phyloP scores from a whole-genome alignment of 148 eudicot species.

The Tetragonia tetragonoides region DNA sequence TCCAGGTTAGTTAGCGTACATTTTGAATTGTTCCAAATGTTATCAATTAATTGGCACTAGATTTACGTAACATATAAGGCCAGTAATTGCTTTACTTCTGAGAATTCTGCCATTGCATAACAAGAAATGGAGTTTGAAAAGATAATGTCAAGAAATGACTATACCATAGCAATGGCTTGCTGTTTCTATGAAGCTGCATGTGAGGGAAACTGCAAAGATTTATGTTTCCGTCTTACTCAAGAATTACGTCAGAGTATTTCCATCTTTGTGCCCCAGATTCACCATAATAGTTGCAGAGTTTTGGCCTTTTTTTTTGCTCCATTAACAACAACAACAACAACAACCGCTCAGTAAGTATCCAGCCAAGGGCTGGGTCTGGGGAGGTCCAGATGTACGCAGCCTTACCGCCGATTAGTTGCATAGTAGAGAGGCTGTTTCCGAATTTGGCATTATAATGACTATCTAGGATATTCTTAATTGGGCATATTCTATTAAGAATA shows the following conservation, averaged over 20 bases:
- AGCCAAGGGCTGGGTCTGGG: too few relatives aligned
- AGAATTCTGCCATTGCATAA: not conserved
- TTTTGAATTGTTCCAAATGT: not conserved
- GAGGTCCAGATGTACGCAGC: too few relatives aligned
- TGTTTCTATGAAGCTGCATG: not conserved
- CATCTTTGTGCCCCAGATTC: too few relatives aligned
- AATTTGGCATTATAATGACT: too few relatives aligned
- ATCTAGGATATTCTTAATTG: too few relatives aligned
- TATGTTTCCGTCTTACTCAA: not conserved
- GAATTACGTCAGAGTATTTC: not conserved
- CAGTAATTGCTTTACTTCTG: not conserved
- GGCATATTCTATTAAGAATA: too few relatives aligned
- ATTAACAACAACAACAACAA: too few relatives aligned
- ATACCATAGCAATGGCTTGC: too few relatives aligned
- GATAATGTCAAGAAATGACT: not conserved
- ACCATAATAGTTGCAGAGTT: not conserved
- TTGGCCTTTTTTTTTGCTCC: not conserved
- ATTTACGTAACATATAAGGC: not conserved
- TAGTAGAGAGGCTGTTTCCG: too few relatives aligned
- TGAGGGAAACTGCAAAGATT: not conserved
- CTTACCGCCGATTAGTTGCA: too few relatives aligned
- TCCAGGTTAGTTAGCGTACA: constrained; percentile 59
- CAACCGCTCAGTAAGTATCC: too few relatives aligned
- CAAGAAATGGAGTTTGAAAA: not conserved
- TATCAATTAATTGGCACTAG: not conserved